These are phyloP conservation scores for Olyra latifolia DNA, from an alignment of 176 grass and related monocot species.

Conservation along the genomic window DNA sequence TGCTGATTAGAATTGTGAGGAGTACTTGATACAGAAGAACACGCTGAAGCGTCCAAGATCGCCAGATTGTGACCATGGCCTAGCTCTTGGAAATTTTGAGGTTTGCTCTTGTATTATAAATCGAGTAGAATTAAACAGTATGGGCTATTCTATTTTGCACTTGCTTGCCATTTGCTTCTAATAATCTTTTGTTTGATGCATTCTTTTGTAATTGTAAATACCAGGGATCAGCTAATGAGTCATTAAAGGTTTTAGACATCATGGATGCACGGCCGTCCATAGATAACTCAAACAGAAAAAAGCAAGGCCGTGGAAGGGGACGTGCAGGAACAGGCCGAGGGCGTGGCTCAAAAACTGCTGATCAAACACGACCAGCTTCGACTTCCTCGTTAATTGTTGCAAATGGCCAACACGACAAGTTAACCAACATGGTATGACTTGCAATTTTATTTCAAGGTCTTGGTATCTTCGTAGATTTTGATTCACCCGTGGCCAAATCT, in stretches of 20 bases:
- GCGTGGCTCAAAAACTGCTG: constrained; percentile 65
- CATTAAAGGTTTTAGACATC: constrained; percentile 53
- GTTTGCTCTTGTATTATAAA: constrained; percentile 41
- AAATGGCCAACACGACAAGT: constrained; percentile 84
- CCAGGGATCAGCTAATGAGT: constrained; percentile 59
- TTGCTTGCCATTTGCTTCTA: neutral
- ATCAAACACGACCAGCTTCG: constrained; percentile 54
- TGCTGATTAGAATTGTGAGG: constrained; percentile 59
- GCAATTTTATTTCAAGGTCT: constrained; percentile 20
- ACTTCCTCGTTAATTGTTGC: constrained; percentile 41
- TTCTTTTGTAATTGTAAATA: constrained; percentile 38
- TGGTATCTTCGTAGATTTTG: neutral
- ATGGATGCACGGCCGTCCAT: constrained; percentile 45
- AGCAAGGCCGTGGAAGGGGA: constrained; percentile 78
- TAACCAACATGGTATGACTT: constrained; percentile 47
- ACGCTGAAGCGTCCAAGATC: constrained; percentile 69
- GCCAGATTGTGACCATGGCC: constrained; percentile 47
- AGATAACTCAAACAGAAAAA: constrained; percentile 74
- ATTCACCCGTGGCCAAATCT: neutral
- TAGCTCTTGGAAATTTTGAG: constrained; percentile 62
- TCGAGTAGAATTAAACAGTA: neutral
- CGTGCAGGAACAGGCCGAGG: constrained; percentile 70
- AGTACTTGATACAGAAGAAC: constrained; percentile 95
- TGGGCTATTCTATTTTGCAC: neutral
- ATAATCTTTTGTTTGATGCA: constrained; percentile 18